A percentile compares a stretch with the other conserved stretches of the same genome.
Evolutionary conservation across 306 rosid genomes (phyloP).

Genomic region (Cicer cuneatum): DNA sequence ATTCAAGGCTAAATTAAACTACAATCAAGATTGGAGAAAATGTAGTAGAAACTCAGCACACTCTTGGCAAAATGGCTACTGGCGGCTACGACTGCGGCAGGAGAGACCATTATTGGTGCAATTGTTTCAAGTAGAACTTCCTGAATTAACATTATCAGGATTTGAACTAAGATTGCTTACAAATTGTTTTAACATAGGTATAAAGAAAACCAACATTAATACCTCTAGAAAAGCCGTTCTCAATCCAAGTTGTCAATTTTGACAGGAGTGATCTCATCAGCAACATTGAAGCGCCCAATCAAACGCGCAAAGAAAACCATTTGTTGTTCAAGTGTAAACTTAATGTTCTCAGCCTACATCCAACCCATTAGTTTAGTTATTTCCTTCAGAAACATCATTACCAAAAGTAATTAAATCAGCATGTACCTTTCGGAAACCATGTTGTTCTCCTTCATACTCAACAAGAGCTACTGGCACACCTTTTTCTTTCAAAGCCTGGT

Average conservation of each 20-base stretch:
- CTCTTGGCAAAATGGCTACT: not conserved
- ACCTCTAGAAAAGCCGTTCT: slow-evolving; percentile 40
- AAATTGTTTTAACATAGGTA: slow-evolving; percentile 2
- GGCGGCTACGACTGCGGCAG: not conserved
- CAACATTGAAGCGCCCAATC: slow-evolving; percentile 82
- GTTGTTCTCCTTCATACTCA: slow-evolving; percentile 96
- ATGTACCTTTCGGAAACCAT: slow-evolving; percentile 90
- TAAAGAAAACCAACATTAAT: slow-evolving; percentile 25
- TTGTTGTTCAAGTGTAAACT: slow-evolving; percentile 92
- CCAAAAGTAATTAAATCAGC: slow-evolving; percentile 2
- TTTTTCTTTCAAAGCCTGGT: slow-evolving; percentile 78
- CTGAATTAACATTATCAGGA: slow-evolving; percentile 2
- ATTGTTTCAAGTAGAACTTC: slow-evolving; percentile 1
- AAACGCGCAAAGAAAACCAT: slow-evolving; percentile 95
- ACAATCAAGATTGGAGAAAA: slow-evolving; percentile 20
- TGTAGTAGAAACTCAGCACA: slow-evolving; percentile 25
- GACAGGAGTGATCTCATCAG: slow-evolving; percentile 80
- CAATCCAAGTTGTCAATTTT: slow-evolving; percentile 74
- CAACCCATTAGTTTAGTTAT: slow-evolving; percentile 40
- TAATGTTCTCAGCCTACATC: slow-evolving; percentile 90
- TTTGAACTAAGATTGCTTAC: not conserved
- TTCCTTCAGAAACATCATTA: slow-evolving; percentile 17
- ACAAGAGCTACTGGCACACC: slow-evolving; percentile 93
- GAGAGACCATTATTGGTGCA: slow-evolving; percentile 28
- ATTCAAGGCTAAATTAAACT: not conserved